Evolutionary conservation across 768 basidiomycete species (phyloP), one percentile per base, ranked within the genome.

Genomic region (Pleurotus pulmonarius): DNA sequence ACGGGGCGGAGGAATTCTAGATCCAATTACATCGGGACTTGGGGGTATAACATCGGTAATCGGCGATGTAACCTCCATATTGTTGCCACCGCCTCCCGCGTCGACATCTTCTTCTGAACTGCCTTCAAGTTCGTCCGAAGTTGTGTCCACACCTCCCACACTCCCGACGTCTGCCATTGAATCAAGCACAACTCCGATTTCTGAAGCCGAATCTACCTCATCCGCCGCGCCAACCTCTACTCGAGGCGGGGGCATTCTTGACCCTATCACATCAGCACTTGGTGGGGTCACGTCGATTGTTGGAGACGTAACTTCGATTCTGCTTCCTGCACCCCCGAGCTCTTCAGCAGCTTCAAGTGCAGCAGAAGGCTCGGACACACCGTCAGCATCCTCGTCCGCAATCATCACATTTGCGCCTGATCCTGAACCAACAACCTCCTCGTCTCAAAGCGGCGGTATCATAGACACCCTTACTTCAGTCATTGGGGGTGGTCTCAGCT

Each of bases 201-300:
- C 41, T 22, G n/a, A n/a, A 5, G n/a, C 9, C n/a, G n/a, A n/a
- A 3, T 39, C 39, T 8, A 18, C 51, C 16, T 37, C 48, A 16
- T 34, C 48, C 3, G 48, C 22, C 11, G 4, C 48, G 5, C 26
- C 48, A 16, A 56, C 56, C 15, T 34, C 54, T 11, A 48, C 61
- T 5, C 45, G 44, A 45, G 59, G 20, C 40, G 44, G 48, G 18
- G 60, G 54, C 37, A 56, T 60, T 37, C 37, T 61, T 2, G 55
- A 46, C 43, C 47, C 51, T 1, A 41, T 63, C 13, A 58, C 58
- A 5, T 39, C 49, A 16, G 9, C 55, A 8, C 6, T 60, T 5
- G 51, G 45, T 8, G 6, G 11, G 24, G 6, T 55, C 20, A 54
- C 54, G 12, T 45, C 43, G 11, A 13, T n/a, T 11, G 24, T 55